Percentiles rank a stretch among this genome's conserved stretches.
phyloP scores from a whole-genome alignment of 495 filamentous ascomycete genomes.

The Penicillium lagena region DNA sequence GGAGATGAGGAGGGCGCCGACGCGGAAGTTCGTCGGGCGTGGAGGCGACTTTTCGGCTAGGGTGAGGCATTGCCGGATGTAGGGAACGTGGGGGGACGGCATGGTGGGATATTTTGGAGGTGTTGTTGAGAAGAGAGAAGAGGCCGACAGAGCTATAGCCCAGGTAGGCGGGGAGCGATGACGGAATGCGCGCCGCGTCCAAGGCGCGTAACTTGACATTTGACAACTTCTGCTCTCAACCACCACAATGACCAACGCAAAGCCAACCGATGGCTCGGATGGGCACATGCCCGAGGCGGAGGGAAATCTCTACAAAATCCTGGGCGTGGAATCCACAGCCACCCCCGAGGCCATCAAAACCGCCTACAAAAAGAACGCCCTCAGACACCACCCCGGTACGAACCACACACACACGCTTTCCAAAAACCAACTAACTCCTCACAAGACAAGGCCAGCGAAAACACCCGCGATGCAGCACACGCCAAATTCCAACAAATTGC shows the following conservation, averaged over 20 bases:
- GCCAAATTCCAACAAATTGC: constrained; percentile 81
- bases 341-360: constrained; percentile 83
- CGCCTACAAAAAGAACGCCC: constrained; percentile 83
- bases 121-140: background rate
- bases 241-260: constrained; percentile 13
- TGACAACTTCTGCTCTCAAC: background rate
- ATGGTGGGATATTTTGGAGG: background rate
- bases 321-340: constrained; percentile 62
- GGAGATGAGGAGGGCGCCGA: constrained; percentile 77
- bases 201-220: constrained; percentile 11
- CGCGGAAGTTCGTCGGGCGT: constrained; percentile 86
- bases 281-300: constrained; percentile 39
- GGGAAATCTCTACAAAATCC: constrained; percentile 84
- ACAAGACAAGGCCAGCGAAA: constrained; percentile 62
- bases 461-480: constrained; percentile 62
- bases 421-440: background rate
- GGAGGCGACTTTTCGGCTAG: constrained; percentile 73
- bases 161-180: constrained; percentile 15
- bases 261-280: constrained; percentile 8
- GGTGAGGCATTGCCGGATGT: constrained; percentile 66
- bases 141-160: background rate
- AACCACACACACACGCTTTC: background rate
- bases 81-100: constrained; percentile 46
- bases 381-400: constrained; percentile 87
- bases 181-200: constrained; percentile 18